Base-by-base conservation (phyloP, 805 yeast species). In the Lipomyces orientalis region DNA sequence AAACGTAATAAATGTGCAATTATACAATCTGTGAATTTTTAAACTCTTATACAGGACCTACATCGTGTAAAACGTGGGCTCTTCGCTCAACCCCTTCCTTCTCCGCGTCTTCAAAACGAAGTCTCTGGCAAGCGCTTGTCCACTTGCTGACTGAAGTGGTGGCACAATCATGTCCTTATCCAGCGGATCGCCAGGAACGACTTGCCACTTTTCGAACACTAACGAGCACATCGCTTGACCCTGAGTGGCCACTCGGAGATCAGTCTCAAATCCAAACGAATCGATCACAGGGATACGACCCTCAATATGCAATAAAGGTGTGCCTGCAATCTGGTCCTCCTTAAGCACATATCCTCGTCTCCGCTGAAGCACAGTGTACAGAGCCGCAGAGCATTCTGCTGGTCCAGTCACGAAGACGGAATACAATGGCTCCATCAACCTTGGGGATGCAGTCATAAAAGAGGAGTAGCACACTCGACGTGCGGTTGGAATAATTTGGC, bases 121-220 rank as follows among this genome's bases (percentile, higher is more conserved):
- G 78, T 95, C 99, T 65, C 99, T 82, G 0, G 97, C 94, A 66
- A 93, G 79, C 1, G 90, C 87, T 9, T 81, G 80, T 0, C 82
- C 78, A 5, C 89, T 88, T 0, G 95, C 97, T 0, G 97, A 91
- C 72, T 87, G 87, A 76, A 94, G 81, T 54, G 88, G 83, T 4
- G 93, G 92, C 52, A 92, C 83, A 59, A 79, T 80, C 19, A 86
- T 85, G 39, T 86, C 84, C 29, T 80, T 79, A 76, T 94, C 97
- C 73, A 94, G 75, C 8, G 98, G 98, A 79, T 94, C 92, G 0
- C 99, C 99, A 1, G 97, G 97, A 0, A 91, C 96, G 2, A 81
- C 77, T 25, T 85, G 84, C 97, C 97, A 95, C 65, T 83, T 84
- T 64, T 83, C 83, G 77, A 91, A 91, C 59, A 84, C 84, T 68